Evolutionary conservation across 2,329 filamentous ascomycete species (phyloP).

Genomic region (Colletotrichum orbiculare): DNA sequence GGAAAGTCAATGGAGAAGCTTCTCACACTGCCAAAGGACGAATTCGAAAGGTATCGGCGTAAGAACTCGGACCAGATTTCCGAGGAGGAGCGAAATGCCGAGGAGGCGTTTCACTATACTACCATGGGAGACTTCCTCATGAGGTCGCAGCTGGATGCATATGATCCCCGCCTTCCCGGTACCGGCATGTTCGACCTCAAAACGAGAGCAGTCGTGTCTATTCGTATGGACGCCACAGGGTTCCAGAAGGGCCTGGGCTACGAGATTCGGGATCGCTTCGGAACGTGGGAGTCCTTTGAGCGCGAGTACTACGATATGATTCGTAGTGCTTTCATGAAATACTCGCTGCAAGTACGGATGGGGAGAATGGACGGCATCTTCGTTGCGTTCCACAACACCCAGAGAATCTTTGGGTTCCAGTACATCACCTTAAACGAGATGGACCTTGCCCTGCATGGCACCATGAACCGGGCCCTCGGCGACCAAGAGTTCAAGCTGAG

Average conservation of each 20-base stretch:
- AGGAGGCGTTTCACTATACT: slow-evolving; percentile 89
- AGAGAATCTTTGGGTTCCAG: slow-evolving; percentile 97
- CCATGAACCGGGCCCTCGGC: slow-evolving; percentile 73
- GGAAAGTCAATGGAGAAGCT: slow-evolving; percentile 98
- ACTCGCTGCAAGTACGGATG: slow-evolving; percentile 95
- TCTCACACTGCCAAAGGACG: slow-evolving; percentile 81
- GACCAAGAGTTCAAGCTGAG: slow-evolving; percentile 89
- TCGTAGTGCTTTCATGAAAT: slow-evolving; percentile 92
- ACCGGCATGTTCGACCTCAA: slow-evolving; percentile 97
- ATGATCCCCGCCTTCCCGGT: slow-evolving; percentile 87
- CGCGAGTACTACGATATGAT: slow-evolving; percentile 98
- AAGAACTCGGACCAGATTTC: slow-evolving; percentile 74
- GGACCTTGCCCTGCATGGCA: slow-evolving; percentile 90
- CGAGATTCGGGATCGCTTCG: slow-evolving; percentile 81
- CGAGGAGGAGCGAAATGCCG: slow-evolving; percentile 76
- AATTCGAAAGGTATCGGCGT: slow-evolving; percentile 87
- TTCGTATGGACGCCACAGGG: slow-evolving; percentile 84
- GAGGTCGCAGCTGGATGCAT: slow-evolving; percentile 92
- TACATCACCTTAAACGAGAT: slow-evolving; percentile 89
- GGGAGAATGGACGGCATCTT: slow-evolving; percentile 99
- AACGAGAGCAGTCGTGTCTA: slow-evolving; percentile 89
- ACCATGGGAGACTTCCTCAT: slow-evolving; percentile 89
- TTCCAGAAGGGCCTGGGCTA: slow-evolving; percentile 85
- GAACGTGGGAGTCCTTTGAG: slow-evolving; percentile 91
- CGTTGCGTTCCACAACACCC: slow-evolving; percentile 93